Evolutionary conservation across 2,329 filamentous ascomycete genomes (phyloP), one percentile per base, ranked within the genome.

Genomic region (Teratosphaeria destructans): DNA sequence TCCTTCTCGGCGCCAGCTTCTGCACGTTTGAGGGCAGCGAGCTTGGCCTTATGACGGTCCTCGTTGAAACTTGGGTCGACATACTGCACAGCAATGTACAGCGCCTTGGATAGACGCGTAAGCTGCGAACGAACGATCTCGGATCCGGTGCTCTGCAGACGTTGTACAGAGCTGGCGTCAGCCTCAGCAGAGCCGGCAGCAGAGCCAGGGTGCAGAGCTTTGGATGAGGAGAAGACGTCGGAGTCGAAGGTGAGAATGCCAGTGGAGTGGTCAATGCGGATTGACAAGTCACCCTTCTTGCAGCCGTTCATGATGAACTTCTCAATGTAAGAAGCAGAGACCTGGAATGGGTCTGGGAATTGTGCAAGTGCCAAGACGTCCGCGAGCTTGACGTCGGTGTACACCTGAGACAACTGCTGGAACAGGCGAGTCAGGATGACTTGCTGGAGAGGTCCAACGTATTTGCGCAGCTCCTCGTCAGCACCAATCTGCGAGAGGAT

Each of bases 281-380:
- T 95, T 58, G 94, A 89, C 54, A 99, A 83, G 70, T 99, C 94
- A 60, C 94, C 94, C 84, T 99, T 99, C 85, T 99, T 99, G 84
- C 95, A 97, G 64, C 94, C 94, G 76, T 99, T 99, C 94, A 99
- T 99, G 82, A 99, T 97, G 82, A 99, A 99, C 80, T 97, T 99
- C 81, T 99, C 94, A 66, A 99, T 95, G 63, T 90, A 95, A 66
- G 87, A 85, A 58, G 89, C 86, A 64, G 84, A 88, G 66, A 97
- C 91, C 77, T 96, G 88, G 83, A 95, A 97, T 52, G 94, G 90
- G 73, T 95, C 92, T 10, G 94, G 94, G 82, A 99, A 99, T 72
- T 94, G 84, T 63, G 94, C 94, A 58, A 99, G 87, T 70, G 89
- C 87, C 74, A 96, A 88, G 54, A 99, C 93, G 69, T 97, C 97